Conservation (phyloP, 257 asterid genomes). For the Nemophila menziesii region DNA sequence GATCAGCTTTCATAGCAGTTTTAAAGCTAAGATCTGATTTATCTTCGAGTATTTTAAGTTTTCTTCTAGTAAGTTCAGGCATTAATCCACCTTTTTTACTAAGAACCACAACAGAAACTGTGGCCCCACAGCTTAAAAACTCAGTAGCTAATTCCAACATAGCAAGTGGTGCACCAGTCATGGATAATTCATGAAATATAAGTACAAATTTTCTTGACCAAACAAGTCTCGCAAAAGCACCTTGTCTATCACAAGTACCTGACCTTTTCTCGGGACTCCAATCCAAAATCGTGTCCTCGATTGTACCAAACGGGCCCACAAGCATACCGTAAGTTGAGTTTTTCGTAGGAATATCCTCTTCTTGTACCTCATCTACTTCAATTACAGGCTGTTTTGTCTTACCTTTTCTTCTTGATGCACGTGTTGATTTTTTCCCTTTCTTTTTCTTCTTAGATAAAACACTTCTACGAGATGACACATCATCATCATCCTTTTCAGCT, state of each 20-base stretch:
- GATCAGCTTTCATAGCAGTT: constrained; percentile 87
- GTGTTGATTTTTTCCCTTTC: constrained; percentile 38
- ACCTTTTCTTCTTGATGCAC: constrained; percentile 40
- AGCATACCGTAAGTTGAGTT: constrained; percentile 72
- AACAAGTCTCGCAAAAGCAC: constrained; percentile 91
- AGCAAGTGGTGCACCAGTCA: constrained; percentile 99
- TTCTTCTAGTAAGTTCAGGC: constrained; percentile 75
- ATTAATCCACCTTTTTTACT: constrained; percentile 80
- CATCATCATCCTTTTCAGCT: constrained; percentile 27
- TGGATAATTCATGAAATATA: constrained; percentile 85
- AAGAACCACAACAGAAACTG: constrained; percentile 66
- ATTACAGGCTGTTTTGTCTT: constrained; percentile 30
- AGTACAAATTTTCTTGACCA: constrained; percentile 96
- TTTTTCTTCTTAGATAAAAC: constrained; percentile 23
- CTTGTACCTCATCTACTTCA: constrained; percentile 37
- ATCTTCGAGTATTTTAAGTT: constrained; percentile 81
- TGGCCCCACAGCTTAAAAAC: constrained; percentile 95
- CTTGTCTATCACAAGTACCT: constrained; percentile 90
- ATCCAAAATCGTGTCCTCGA: constrained; percentile 72
- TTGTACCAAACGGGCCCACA: constrained; percentile 85
- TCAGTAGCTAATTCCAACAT: constrained; percentile 97
- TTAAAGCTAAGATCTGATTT: constrained; percentile 73
- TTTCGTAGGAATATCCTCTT: constrained; percentile 61
- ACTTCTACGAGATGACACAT: constrained; percentile 16
- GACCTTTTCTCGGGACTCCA: constrained; percentile 86